phyloP scores from a whole-genome alignment of 345 rosid species.

The Conringia planisiliqua region DNA sequence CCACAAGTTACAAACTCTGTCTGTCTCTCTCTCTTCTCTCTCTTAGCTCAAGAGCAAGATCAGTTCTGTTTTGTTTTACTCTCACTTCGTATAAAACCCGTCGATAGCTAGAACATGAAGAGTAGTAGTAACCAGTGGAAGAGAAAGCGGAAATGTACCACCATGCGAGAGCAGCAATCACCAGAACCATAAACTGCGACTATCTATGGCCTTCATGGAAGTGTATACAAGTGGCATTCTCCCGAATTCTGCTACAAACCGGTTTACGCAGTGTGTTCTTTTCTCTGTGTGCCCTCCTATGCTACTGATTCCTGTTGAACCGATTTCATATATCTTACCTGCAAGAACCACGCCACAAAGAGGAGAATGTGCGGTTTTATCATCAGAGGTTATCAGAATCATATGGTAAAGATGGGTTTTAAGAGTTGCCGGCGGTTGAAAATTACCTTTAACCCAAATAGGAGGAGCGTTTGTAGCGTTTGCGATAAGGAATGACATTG shows the following conservation, averaged over 20 bases:
- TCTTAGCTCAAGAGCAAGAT: neutral
- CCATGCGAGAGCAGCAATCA: constrained; percentile 32
- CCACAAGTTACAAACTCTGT: neutral
- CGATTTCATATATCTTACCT: constrained; percentile 94
- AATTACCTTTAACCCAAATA: constrained; percentile 89
- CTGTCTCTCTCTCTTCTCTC: neutral
- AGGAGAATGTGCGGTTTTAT: no score
- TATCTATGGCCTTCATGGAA: constrained; percentile 72
- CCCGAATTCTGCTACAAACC: constrained; percentile 72
- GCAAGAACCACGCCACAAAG: no score
- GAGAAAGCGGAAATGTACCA: constrained; percentile 15
- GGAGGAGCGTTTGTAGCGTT: constrained; percentile 90
- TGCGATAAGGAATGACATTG: constrained; percentile 96
- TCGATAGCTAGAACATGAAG: constrained; percentile 10
- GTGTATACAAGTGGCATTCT: constrained; percentile 77
- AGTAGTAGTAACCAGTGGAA: constrained; percentile 25
- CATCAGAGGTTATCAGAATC: neutral
- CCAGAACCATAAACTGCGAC: constrained; percentile 82
- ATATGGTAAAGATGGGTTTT: neutral
- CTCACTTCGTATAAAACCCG: neutral
- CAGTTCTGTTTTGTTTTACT: neutral
- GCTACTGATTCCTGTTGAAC: constrained; percentile 94
- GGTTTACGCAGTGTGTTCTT: constrained; percentile 71
- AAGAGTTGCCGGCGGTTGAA: neutral
- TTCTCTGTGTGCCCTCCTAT: constrained; percentile 83